These are phyloP conservation scores for Aspergillus phoenicis DNA, from an alignment of 2,329 filamentous ascomycete species.

Conservation along the genomic window DNA sequence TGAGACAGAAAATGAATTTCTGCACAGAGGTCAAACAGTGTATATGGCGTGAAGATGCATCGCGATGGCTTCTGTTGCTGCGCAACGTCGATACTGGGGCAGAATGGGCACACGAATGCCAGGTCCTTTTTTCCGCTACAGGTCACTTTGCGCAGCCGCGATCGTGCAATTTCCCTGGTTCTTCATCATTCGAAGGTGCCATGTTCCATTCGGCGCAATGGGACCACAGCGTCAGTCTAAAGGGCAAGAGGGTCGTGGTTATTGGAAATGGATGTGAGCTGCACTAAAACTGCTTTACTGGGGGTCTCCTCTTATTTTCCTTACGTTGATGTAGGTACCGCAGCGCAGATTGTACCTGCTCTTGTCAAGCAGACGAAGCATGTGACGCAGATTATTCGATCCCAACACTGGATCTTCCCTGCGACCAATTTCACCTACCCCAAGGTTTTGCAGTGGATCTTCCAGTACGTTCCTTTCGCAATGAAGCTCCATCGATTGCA, in stretches of 20 bases:
- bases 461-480: conserved; percentile 51
- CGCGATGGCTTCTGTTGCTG: conserved; percentile 49
- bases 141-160: conserved; percentile 57
- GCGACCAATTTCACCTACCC: conserved; percentile 45
- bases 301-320: no score
- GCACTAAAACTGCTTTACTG: neutral
- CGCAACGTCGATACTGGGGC: conserved; percentile 26
- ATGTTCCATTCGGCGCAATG: conserved; percentile 33
- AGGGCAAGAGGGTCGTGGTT: conserved; percentile 30
- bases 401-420: conserved; percentile 59
- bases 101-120: conserved; percentile 43
- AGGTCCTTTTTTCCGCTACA: conserved; percentile 55
- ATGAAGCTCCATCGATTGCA: conserved; percentile 40
- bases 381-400: conserved; percentile 60
- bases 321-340: conserved; percentile 22
- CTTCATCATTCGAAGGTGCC: conserved; percentile 22
- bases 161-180: conserved; percentile 41
- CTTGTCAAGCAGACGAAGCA: conserved; percentile 51
- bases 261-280: conserved; percentile 39
- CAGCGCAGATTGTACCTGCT: conserved; percentile 29
- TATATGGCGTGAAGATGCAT: conserved; percentile 54
- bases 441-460: conserved; percentile 51
- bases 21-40: conserved; percentile 24
- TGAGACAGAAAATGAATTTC: conserved; percentile 30
- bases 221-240: conserved; percentile 25